Evolutionary conservation across 225 moss, liverwort and hornwort genomes (phyloP), one percentile per base, ranked within the genome.

Genomic region (Antitrichia curtipendula): DNA sequence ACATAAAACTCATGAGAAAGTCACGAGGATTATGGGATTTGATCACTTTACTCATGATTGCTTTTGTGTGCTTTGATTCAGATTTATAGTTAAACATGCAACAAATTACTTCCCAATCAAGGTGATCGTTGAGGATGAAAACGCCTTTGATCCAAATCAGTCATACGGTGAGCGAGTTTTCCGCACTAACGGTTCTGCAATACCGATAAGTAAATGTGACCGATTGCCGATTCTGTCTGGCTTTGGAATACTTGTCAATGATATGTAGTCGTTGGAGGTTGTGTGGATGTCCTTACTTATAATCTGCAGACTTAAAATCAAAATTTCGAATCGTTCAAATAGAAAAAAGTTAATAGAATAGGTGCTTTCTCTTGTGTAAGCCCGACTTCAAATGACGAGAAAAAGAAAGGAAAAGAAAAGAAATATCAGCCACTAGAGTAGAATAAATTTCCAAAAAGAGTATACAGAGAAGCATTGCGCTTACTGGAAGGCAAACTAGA

Each of bases 41-140:
- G 41, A 53, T 69, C 58, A 12, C 47, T 54, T 61, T 56, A 81
- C 38, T 56, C 57, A 53, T 32, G 52, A 31, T 43, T 59, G 66
- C 25, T 40, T 81, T 80, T 79, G 32, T 72, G 54, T 43, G 52
- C 60, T 75, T 56, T 66, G 80, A 86, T 87, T 76, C 92, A 94
- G 94, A 86, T 95, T 93, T 63, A 95, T 95, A 59, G 85, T 91
- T 83, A 88, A 82, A 74, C 90, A 93, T 81, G 95, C 95, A 63
- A 90, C 90, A 63, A 85, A 89, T 50, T 93, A 93, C 86, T 95
- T 95, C 60, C 95, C 95, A 50, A 93, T 95, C 75, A 86, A 89
- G 85, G 93, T 92, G 87, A 84, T 92, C n/a, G 64, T 95, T 82
- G 95, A 95, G 84, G 93, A 92, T 61, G 77, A 81, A 54, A 87